These are phyloP conservation scores for Saccharata proteae DNA, from an alignment of 2,329 filamentous ascomycete species.

Conservation along the genomic window DNA sequence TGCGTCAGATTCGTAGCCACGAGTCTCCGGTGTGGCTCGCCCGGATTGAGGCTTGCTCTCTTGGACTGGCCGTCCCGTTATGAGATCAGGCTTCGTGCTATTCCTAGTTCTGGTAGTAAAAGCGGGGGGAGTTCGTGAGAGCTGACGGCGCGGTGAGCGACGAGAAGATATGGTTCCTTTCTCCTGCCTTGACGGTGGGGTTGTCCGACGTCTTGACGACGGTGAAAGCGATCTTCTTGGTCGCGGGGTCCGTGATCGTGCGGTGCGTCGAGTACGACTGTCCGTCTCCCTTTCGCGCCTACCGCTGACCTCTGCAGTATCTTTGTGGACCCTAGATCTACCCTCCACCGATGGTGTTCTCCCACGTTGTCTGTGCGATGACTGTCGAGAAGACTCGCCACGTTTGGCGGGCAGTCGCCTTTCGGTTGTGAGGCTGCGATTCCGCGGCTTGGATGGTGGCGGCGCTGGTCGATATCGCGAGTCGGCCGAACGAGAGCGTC, in stretches of 20 bases:
- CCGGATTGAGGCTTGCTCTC: conserved; percentile 13
- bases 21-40: conserved; percentile 17
- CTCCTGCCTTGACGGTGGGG: conserved; percentile 14
- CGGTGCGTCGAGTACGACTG: conserved; percentile 16
- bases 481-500: conserved; percentile 30
- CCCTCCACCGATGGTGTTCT: conserved; percentile 17
- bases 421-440: conserved; percentile 20
- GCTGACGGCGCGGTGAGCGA: conserved; percentile 13
- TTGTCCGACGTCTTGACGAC: conserved; percentile 14
- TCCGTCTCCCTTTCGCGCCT: conserved; percentile 9
- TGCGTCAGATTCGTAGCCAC: conserved; percentile 20
- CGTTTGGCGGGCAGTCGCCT: conserved; percentile 16
- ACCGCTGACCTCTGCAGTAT: conserved; percentile 1
- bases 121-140: conserved; percentile 18
- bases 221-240: conserved; percentile 18
- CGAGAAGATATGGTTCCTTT: conserved; percentile 17
- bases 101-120: conserved; percentile 11
- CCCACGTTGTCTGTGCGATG: conserved; percentile 17
- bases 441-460: conserved; percentile 18
- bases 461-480: conserved; percentile 23
- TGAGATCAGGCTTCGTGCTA: conserved; percentile 11
- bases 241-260: conserved; percentile 21
- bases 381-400: conserved; percentile 17
- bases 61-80: conserved; percentile 10
- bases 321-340: conserved; percentile 8